Base-by-base conservation (phyloP, 1,284 basidiomycete species). In the Boletus mariae region DNA sequence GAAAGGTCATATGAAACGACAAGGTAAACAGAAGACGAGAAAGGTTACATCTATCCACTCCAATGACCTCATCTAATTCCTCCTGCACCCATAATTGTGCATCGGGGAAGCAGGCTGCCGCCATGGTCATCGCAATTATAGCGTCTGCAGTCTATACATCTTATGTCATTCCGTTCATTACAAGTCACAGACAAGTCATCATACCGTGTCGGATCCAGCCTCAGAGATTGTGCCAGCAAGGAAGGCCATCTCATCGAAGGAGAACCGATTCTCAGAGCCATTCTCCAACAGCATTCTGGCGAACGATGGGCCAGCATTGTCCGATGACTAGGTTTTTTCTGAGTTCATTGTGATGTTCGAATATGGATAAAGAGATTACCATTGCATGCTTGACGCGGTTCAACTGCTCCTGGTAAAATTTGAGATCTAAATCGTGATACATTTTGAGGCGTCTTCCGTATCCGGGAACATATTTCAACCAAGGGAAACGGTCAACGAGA, bases 181-280 rank as follows among this genome's bases (percentile, higher is more conserved):
- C 32, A 6, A 2, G 2, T 2, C 11, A 2, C 3, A 4, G 15
- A 15, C 5, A 12, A 31, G 17, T 13, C 1, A 2, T 6, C 42
- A 41, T 34, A 78, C 78, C n/a, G 83, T 85, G 52, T 84, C 84
- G 2, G 77, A 78, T 5, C 83, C 84, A 1, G 83, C 84, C 37
- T 82, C 84, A 52, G 84, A 85, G 70, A 85, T 77, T 5, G 76
- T 76, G 1, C 85, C 85, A 1, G 81, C 78, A 15, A 87, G 74
- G 61, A 82, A 87, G 0, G 82, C 75, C 8, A 79, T 74, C 55
- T 87, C 83, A 45, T 79, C 70, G 31, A 79, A 72, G 0, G 78
- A 74, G 3, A 87, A 65, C 3, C 72, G 75, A 31, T 80, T 74
- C 40, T 79, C 73, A 0, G 68, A 57, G 55, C 79, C 77, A n/a